Evolutionary conservation across 345 rosid species (phyloP).

Genomic region (Eucalyptus regnans): DNA sequence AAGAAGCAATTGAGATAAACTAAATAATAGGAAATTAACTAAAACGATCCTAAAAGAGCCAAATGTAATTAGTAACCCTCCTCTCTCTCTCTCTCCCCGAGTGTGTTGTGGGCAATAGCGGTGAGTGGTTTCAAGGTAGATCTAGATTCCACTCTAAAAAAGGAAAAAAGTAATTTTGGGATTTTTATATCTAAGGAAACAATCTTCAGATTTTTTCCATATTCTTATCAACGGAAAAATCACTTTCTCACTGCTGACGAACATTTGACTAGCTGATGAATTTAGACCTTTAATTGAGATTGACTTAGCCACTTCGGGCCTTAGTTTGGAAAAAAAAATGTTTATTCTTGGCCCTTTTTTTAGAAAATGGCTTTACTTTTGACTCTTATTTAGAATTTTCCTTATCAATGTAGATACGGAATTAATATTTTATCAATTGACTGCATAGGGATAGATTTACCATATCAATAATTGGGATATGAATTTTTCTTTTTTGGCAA

Average conservation of each 20-base stretch:
- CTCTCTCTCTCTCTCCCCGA: no score
- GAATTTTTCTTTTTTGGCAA: not conserved
- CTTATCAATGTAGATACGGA: not conserved
- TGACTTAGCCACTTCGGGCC: no score
- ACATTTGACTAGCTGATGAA: not conserved
- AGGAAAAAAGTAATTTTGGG: not conserved
- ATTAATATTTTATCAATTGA: no score
- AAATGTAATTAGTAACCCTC: no score
- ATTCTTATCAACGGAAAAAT: no score
- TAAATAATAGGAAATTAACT: no score
- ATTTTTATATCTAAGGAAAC: not conserved
- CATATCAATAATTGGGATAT: not conserved
- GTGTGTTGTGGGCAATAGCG: no score
- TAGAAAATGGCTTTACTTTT: not conserved
- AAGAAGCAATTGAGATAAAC: no score
- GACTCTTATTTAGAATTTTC: not conserved
- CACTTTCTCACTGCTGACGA: accelerated
- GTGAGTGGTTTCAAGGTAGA: not conserved
- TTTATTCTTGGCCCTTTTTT: no score
- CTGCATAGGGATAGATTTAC: not conserved
- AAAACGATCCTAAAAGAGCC: no score
- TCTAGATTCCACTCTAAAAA: no score
- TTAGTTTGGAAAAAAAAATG: no score
- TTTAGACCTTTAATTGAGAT: not conserved
- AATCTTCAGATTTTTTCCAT: not conserved